Base-by-base conservation (phyloP, 257 asterid genomes). In the Ajuga chamaepitys region DNA sequence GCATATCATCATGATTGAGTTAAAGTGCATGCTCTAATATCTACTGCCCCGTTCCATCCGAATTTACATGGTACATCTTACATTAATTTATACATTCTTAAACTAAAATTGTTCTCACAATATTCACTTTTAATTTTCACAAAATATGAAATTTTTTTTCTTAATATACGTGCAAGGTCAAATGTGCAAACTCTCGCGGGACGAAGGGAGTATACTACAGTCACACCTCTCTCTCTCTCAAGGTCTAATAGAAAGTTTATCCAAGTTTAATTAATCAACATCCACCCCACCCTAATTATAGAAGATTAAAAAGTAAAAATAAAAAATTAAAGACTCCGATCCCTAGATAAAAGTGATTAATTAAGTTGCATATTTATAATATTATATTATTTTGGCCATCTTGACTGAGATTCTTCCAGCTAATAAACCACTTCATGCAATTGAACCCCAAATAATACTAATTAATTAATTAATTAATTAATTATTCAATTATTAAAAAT, bases 381-480 rank as follows among this genome's bases (percentile, higher is more conserved):
- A 21, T 50, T 44, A 30, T 71, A 42, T 37, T n/a, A n/a, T n/a
- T n/a, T n/a, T n/a, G n/a, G n/a, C 34, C 21, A 62, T 66, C 52
- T 66, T 59, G 59, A 66, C 74, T 54, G 47, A 66, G 77, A 75
- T 75, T 70, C 80, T 53, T 71, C 74, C 80, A 75, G 74, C 80
- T 75, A 70, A 75, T 67, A 66, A 66, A 60, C 3, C 80, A 75
- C 74, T 70, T 44, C 21, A 50, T 26, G 17, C 35, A 16, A 21
- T 40, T 60, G 30, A 30, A 24, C 16, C 12, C 48, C 26, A 41
- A 13, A 41, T 24, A 57, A 64, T 13, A 56, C 11, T 45, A 24
- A 13, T 55, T 28, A 51, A 50, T 30, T 30, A 30, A 30, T 30
- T 30, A 28, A 50, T 30, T 30, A 30, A 30, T 30, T 30, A 28